Evolutionary conservation across 495 filamentous ascomycete genomes (phyloP).

Genomic region (Mycothermus thermophilus): DNA sequence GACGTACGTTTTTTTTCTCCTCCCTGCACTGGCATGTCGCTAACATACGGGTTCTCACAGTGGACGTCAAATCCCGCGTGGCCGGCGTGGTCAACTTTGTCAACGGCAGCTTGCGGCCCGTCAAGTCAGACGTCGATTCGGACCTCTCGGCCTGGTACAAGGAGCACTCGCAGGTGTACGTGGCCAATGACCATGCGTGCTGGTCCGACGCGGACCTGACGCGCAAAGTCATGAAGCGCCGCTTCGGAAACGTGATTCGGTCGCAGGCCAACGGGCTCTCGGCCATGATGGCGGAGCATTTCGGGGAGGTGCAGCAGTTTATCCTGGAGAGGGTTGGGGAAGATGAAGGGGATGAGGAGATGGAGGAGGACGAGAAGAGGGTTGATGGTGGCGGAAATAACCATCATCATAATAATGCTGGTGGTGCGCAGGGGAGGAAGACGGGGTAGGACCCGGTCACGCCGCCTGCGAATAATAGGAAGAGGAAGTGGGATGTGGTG

Average conservation of each 20-base stretch:
- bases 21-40: neutral
- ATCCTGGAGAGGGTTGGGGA: slow-evolving; percentile 32
- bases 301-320: slow-evolving; percentile 41
- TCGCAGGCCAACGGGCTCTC: slow-evolving; percentile 40
- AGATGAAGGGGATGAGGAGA: slow-evolving; percentile 20
- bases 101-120: slow-evolving; percentile 48
- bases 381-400: too few relatives aligned
- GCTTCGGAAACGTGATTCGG: slow-evolving; percentile 49
- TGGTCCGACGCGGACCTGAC: slow-evolving; percentile 45
- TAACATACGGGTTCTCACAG: slow-evolving; percentile 2
- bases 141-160: slow-evolving; percentile 60
- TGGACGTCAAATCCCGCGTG: slow-evolving; percentile 33
- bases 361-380: slow-evolving; percentile 24
- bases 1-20: slow-evolving; percentile 34
- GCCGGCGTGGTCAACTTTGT: slow-evolving; percentile 44
- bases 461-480: too few relatives aligned
- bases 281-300: slow-evolving; percentile 51
- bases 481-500: neutral
- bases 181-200: slow-evolving; percentile 53
- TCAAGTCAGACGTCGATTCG: slow-evolving; percentile 48
- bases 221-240: slow-evolving; percentile 47
- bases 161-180: slow-evolving; percentile 59
- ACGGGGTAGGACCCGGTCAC: neutral
- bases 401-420: too few relatives aligned
- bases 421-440: neutral